Evolutionary conservation across 1,284 basidiomycete species (phyloP), one percentile per base, ranked within the genome.

Genomic region (Rhodotorula sp.): DNA sequence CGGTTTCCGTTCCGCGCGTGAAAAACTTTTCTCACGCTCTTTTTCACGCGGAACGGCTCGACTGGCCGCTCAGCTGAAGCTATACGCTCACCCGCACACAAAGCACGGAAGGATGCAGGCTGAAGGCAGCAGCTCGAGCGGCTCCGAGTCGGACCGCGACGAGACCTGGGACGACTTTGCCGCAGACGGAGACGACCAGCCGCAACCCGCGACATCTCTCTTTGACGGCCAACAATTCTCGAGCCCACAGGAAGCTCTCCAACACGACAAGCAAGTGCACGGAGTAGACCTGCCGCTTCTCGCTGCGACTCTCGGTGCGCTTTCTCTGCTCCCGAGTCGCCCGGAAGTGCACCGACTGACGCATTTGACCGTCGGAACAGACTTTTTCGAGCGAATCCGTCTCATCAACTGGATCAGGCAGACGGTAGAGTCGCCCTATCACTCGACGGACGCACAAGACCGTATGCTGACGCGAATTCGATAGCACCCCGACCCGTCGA

Each of bases 361-460:
- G 6, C 5, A 34, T 34, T 8, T 34, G 34, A 34, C 34, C 34
- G 4, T 34, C 5, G 34, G 34, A 7, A 26, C 64, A 74, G 87
- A 89, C 80, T 87, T 89, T 72, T 89, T 93, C 81, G 87, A 87
- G 58, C 83, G 87, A 26, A 90, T 93, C 76, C 87, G 91, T 60
- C 82, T 97, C 65, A 88, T 97, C 80, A 96, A 97, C 81, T 91
- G 87, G 80, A 92, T 96, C 77, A 85, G 93, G 67, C 90, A 88
- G 82, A 84, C 87, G 78, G 89, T 88, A 63, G 70, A 10, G 31
- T 18, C 2, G 26, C 34, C 1, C 23, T 39, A 3, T 20, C 39
- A n/a, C n/a, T n/a, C n/a, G n/a, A n/a, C n/a, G n/a, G n/a, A 48
- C 57, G 23, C 18, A 21, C 15, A 7, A 23, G n/a, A 43, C 23